Percentiles rank a stretch among this genome's conserved stretches.
These are phyloP conservation scores for Blastobotrys niveus DNA, from an alignment of 1,139 yeast genomes.

Conservation along the genomic window DNA sequence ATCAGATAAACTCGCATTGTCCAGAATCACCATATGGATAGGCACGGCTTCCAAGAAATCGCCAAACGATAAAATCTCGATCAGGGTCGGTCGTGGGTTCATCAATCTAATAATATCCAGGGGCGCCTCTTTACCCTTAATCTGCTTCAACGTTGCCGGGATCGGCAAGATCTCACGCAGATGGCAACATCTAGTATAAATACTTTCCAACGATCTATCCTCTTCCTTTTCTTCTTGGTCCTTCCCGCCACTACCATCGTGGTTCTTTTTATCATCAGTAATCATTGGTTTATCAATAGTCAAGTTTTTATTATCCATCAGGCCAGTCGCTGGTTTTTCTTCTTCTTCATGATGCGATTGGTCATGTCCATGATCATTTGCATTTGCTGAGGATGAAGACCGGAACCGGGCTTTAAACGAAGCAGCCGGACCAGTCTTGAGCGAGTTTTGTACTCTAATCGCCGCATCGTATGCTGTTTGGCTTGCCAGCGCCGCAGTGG, in stretches of 20 bases:
- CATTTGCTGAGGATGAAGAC: background rate
- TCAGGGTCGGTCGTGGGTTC: conserved; percentile 86
- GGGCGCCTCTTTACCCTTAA: conserved; percentile 70
- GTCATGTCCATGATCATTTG: conserved; percentile 24
- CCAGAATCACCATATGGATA: conserved; percentile 70
- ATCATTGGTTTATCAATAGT: conserved; percentile 25
- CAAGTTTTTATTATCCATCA: conserved; percentile 10
- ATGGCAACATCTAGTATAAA: conserved; percentile 90
- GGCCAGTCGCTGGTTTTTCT: background rate
- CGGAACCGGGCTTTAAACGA: conserved; percentile 10
- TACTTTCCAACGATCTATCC: conserved; percentile 22
- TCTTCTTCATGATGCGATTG: conserved; percentile 22
- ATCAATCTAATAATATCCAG: conserved; percentile 69
- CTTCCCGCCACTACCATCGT: conserved; percentile 20
- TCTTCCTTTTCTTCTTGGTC: conserved; percentile 17
- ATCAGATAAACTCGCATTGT: conserved; percentile 71
- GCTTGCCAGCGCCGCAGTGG: conserved; percentile 27
- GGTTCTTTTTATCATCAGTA: conserved; percentile 18
- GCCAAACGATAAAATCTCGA: conserved; percentile 80
- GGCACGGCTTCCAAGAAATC: conserved; percentile 86
- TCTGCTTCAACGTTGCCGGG: conserved; percentile 82
- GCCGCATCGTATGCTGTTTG: conserved; percentile 32
- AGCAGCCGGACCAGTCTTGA: conserved; percentile 16
- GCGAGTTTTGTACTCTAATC: conserved; percentile 30
- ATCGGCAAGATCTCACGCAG: conserved; percentile 87